phyloP scores from a whole-genome alignment of 768 basidiomycete genomes.

The Boletus vermiculosoides region DNA sequence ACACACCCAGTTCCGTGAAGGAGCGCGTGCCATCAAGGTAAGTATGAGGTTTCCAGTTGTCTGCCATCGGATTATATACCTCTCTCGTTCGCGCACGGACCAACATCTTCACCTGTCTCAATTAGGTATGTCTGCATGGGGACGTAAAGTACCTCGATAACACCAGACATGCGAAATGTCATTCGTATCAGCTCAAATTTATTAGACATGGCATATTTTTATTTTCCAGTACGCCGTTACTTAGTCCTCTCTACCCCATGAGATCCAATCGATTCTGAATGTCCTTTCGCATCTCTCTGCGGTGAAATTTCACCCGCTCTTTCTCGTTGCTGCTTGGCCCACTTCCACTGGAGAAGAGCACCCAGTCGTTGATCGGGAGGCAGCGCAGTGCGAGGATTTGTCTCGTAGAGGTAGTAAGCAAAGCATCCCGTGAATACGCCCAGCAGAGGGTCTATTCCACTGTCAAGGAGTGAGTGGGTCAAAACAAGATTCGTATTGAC shows the following conservation, averaged over 20 bases:
- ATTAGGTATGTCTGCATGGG: background rate
- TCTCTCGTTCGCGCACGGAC: constrained; percentile 22
- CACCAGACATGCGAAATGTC: no score
- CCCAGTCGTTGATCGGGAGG: constrained; percentile 53
- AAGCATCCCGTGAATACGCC: constrained; percentile 76
- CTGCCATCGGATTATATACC: constrained; percentile 13
- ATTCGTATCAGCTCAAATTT: no score
- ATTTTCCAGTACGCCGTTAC: background rate
- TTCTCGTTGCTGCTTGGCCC: constrained; percentile 39
- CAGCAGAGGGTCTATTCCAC: constrained; percentile 66
- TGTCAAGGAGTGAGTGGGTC: constrained; percentile 29
- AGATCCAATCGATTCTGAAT: background rate
- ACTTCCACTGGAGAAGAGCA: constrained; percentile 67
- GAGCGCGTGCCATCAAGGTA: constrained; percentile 59
- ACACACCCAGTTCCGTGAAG: constrained; percentile 53
- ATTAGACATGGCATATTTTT: no score
- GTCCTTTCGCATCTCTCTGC: background rate
- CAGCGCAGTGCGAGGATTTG: constrained; percentile 69
- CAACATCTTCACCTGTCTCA: constrained; percentile 6
- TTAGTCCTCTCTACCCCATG: no score
- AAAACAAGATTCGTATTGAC: background rate
- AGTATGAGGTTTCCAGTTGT: constrained; percentile 39
- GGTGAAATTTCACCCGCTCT: constrained; percentile 1
- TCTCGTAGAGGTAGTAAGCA: constrained; percentile 80
- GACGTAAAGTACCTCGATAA: no score